Base-by-base conservation (phyloP, 2,329 filamentous ascomycete genomes). In the Ophiostoma piceae region DNA sequence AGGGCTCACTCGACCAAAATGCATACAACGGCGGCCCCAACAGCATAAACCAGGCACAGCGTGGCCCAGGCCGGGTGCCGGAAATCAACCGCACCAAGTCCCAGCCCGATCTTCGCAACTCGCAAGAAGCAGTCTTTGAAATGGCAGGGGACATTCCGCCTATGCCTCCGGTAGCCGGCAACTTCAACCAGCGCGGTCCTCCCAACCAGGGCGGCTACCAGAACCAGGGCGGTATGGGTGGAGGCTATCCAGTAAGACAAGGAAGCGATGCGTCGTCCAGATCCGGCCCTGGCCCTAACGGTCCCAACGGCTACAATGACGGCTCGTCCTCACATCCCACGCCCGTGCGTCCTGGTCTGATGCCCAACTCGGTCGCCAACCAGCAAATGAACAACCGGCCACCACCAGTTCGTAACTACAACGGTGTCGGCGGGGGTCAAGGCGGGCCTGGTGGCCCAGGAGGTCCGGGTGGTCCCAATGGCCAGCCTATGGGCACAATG, bases 91-190 rank as follows among this genome's bases (percentile, higher is more conserved):
- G 85, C 71, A 86, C 87, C 19, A 88, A 88, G 73, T 91, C 89
- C 12, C 89, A 91, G 75, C 88, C 89, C 39, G 85, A 90, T 75
- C 79, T 90, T 71, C 83, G 86, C 47, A 84, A 87, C 73, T 84
- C 85, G 3, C 87, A 91, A 74, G 83, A 87, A 2, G 90, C 90
- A 9, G 84, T 91, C 1, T 92, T 92, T 74, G 91, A 92, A 75
- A 90, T 94, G 84, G 88, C 86, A 1, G 84, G 81, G 35, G 88
- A 91, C 74, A 78, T 88, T 39, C 87, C 88, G 12, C 81, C 79
- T 57, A 79, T 83, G 75, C 84, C 79, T 68, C 37, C 39, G 9
- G 11, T 47, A 16, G 37, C 22, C 1, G n/a, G 16, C 11, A 39
- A 39, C 14, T 67, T n/a, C 5, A 29, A 26, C 19, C 29, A 47